Base-by-base conservation (phyloP, 306 rosid species). In the Carpinus viminea region DNA sequence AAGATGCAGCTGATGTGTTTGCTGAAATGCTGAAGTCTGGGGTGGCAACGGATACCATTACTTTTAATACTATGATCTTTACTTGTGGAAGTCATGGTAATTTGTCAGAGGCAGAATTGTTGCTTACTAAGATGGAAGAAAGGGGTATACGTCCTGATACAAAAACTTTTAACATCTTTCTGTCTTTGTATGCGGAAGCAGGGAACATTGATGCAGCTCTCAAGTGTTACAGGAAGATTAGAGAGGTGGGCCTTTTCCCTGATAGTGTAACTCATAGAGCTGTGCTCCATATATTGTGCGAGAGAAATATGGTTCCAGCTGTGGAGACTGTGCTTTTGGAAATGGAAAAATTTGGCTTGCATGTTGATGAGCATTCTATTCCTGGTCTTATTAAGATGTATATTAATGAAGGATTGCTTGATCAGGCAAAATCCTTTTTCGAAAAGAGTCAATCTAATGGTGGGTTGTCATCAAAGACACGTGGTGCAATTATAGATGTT, bases 41-140 rank as follows among this genome's bases (percentile, higher is more conserved):
- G 38, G 92, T 93, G 78, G 83, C 91, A 46, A 69, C 90, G 93
- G 97, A 91, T 85, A 79, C 83, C 2, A 86, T 85, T 51, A 95
- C 99, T 81, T 95, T 91, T 83, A 95, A 95, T 62, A 91, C 96
- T 36, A 91, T 95, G 91, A 95, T 95, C 50, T 89, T 61, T 79
- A 81, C 91, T 82, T 92, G 91, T 83, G 99, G 98, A 75, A 95
- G 89, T 57, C 89, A 82, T 77, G 98, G 99, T 17, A 81, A 93
- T 85, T 73, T 95, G 81, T 73, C 48, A 15, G 98, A 95, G 87
- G 99, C 97, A 0, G 96, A 92, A 82, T 76, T 89, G 74, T 84
- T 92, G 93, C 94, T 93, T 24, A 74, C 34, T 62, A 95, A 87
- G 80, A 95, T 95, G 99, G 92, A 89, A 88, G 97, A 93, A 80